Conservation (phyloP, 75 land plant species). For the Chamaecyparis obtusa region DNA sequence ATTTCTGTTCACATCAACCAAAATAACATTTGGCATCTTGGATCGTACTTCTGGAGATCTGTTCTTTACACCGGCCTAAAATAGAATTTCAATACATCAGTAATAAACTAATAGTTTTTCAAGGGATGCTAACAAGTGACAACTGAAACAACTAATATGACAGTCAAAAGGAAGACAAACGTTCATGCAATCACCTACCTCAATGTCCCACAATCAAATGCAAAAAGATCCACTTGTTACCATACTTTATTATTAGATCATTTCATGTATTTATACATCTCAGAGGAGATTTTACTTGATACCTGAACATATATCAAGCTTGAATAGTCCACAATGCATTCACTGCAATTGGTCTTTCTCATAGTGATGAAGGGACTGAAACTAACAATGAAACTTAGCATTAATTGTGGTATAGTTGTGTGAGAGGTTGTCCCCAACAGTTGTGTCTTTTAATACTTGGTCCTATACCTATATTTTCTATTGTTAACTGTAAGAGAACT, state of each 20-base stretch:
- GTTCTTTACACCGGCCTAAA: conserved; percentile 64
- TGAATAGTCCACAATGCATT: no score
- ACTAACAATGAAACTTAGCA: no score
- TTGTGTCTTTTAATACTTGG: no score
- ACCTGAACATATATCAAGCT: no score
- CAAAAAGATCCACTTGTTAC: background rate
- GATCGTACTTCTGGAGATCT: conserved; percentile 62
- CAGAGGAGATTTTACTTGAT: background rate
- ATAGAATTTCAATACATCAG: background rate
- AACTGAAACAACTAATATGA: background rate
- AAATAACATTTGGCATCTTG: conserved; percentile 51
- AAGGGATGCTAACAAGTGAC: background rate
- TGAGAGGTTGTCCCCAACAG: no score
- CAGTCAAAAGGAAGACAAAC: background rate
- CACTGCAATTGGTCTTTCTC: no score
- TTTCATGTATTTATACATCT: background rate
- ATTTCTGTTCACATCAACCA: conserved; percentile 63
- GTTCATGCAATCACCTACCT: background rate
- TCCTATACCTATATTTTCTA: no score
- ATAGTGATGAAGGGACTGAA: no score
- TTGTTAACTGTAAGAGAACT: no score
- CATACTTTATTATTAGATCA: no score
- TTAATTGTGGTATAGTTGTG: no score
- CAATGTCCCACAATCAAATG: background rate
- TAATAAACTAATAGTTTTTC: background rate